Evolutionary conservation across 73 alveolate species (phyloP).

Genomic region (Breviolum minutum): DNA sequence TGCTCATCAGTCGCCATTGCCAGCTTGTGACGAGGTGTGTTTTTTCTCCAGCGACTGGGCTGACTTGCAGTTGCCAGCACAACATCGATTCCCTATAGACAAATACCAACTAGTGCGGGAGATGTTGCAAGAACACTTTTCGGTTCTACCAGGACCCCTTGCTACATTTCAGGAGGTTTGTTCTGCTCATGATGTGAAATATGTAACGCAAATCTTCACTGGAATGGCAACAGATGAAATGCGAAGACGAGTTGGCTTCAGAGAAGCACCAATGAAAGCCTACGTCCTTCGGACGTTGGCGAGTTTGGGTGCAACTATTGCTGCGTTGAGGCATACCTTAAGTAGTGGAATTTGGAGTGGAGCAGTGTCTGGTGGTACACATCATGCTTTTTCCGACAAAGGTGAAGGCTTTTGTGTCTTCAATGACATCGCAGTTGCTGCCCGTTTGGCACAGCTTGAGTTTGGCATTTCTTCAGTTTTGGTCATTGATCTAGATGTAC

Average conservation of each 20-base stretch:
- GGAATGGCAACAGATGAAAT: slow-evolving; percentile 75
- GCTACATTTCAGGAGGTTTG: slow-evolving; percentile 62
- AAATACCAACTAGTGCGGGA: slow-evolving; percentile 55
- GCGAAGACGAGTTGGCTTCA: slow-evolving; percentile 90
- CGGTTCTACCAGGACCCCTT: slow-evolving; percentile 55
- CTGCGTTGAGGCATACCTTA: slow-evolving; percentile 47
- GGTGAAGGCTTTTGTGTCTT: slow-evolving; percentile 92
- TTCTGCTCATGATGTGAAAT: slow-evolving; percentile 23
- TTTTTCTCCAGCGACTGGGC: slow-evolving; percentile 93
- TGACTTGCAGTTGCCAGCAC: slow-evolving; percentile 64
- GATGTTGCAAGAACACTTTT: slow-evolving; percentile 21
- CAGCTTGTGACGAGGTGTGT: background rate
- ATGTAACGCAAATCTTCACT: slow-evolving; percentile 30
- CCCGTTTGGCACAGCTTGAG: slow-evolving; percentile 67
- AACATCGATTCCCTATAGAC: slow-evolving; percentile 89
- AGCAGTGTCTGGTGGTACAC: slow-evolving; percentile 95
- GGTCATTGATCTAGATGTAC: slow-evolving; percentile 81
- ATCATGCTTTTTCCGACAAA: slow-evolving; percentile 55
- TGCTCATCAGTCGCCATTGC: background rate
- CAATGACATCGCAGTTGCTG: slow-evolving; percentile 94
- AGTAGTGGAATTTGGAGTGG: slow-evolving; percentile 76
- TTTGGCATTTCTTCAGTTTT: slow-evolving; percentile 14
- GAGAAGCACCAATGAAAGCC: slow-evolving; percentile 86
- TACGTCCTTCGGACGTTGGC: slow-evolving; percentile 87
- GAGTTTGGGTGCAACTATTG: slow-evolving; percentile 84